Evolutionary conservation across 2,329 filamentous ascomycete species (phyloP), one percentile per base, ranked within the genome.

Genomic region (Hypoxylon sp.): DNA sequence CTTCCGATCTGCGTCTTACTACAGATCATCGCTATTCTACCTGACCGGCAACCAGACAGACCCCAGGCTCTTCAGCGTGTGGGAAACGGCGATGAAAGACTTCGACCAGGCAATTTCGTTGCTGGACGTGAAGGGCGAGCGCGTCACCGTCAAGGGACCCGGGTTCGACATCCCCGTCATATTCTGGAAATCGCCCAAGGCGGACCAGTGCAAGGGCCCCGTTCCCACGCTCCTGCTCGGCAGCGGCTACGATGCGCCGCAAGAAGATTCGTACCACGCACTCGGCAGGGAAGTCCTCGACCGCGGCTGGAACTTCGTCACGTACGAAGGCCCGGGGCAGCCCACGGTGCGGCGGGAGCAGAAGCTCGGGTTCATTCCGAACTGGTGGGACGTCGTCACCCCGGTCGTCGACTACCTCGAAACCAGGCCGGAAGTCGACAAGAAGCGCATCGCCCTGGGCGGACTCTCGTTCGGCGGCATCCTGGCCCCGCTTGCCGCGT

Each of bases 1-100:
- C 70, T 82, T 83, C 67, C 75, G 73, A 4, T 77, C 80, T 2
- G 67, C 81, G 0, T 77, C 71, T 0, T 84, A 84, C 70, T 83
- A 78, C 67, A 78, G 81, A 20, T 55, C 70, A 0, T 78, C 82
- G 7, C 78, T 80, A 62, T 80, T 81, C 64, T 84, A 77, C 67
- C 72, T 82, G 8, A 77, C 80, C 50, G 76, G 73, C 1, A 79
- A 84, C 70, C 74, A 72, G 74, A 74, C 55, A 11, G 78, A 84
- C 52, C 78, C 80, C 2, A 76, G 78, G 4, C 79, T 83, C 57
- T 72, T 75, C 48, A 70, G 57, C 0, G 53, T 80, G 0, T 83
- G 81, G 80, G 65, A 72, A 3, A 68, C 76, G 46, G 78, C 80
- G 55, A 69, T 70, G 0, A 61, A 62, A 1, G 76, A 76, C 11